A percentile compares a stretch with the other conserved stretches of the same genome.
Evolutionary conservation across 805 yeast species (phyloP).

Genomic region (Candida railenensis): DNA sequence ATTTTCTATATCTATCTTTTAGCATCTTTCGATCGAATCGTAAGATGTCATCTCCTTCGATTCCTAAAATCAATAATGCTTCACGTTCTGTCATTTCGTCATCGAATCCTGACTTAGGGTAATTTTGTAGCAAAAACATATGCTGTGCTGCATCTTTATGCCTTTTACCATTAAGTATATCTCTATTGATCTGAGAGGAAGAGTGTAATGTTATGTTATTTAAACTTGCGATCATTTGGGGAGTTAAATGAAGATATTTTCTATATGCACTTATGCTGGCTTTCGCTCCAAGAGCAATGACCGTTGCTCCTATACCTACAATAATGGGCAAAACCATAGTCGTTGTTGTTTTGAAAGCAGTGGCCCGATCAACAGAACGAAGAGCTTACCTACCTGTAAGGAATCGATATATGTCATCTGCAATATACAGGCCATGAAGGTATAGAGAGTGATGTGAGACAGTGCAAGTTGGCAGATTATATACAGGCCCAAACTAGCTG

Average conservation of each 20-base stretch:
- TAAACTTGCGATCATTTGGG: constrained; percentile 34
- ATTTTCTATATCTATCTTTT: constrained; percentile 34
- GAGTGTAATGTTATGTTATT: constrained; percentile 25
- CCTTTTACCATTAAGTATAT: constrained; percentile 5
- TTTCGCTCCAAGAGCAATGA: constrained; percentile 46
- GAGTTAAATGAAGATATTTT: constrained; percentile 29
- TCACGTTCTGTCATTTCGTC: constrained; percentile 44
- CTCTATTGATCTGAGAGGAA: constrained; percentile 10
- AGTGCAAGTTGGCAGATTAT: no score
- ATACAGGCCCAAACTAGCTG: no score
- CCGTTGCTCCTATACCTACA: constrained; percentile 54
- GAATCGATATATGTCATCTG: no score
- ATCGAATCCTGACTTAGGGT: constrained; percentile 34
- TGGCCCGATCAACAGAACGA: no score
- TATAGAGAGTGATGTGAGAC: no score
- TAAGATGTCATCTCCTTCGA: constrained; percentile 39
- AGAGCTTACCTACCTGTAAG: no score
- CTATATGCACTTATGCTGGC: constrained; percentile 27
- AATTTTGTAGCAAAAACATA: constrained; percentile 17
- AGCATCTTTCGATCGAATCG: constrained; percentile 34
- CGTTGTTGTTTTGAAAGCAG: no score
- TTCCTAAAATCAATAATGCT: constrained; percentile 40
- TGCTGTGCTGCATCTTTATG: constrained; percentile 15
- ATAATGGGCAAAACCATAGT: constrained; percentile 47
- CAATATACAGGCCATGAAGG: no score